phyloP scores from a whole-genome alignment of 495 filamentous ascomycete species.

The Thozetella sp. region DNA sequence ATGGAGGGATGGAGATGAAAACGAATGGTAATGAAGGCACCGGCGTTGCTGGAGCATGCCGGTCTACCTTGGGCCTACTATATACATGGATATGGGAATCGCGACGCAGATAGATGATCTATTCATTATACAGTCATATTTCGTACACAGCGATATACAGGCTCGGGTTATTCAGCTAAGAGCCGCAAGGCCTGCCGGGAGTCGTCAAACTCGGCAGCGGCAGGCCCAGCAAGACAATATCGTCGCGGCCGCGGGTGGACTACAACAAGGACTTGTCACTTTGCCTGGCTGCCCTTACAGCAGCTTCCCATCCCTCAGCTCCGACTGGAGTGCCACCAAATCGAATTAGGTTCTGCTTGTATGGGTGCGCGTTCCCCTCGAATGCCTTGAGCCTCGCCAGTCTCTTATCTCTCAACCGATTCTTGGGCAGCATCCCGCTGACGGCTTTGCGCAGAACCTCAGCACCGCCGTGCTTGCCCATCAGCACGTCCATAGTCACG shows the following conservation, averaged over 20 bases:
- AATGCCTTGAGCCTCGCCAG: slow-evolving; percentile 93
- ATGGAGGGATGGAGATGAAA: too few species aligned
- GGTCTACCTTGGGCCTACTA: not conserved
- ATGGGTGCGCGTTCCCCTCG: slow-evolving; percentile 88
- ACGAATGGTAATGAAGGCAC: too few species aligned
- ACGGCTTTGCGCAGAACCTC: slow-evolving; percentile 93
- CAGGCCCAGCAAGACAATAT: too few species aligned
- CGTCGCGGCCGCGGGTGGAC: too few species aligned
- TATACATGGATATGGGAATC: not conserved
- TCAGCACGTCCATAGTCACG: slow-evolving; percentile 93
- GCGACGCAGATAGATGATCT: not conserved
- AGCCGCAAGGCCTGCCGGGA: too few species aligned
- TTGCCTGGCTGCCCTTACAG: slow-evolving; percentile 38
- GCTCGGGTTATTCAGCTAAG: not conserved
- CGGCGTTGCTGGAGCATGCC: too few species aligned
- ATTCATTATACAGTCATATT: not conserved
- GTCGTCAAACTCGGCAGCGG: too few species aligned
- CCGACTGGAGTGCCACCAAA: slow-evolving; percentile 62
- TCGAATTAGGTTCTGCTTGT: slow-evolving; percentile 82
- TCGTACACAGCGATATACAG: slow-evolving; percentile 2
- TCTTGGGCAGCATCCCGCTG: slow-evolving; percentile 97
- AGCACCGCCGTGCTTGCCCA: slow-evolving; percentile 90
- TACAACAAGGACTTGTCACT: slow-evolving; percentile 41
- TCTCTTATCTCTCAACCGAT: slow-evolving; percentile 81
- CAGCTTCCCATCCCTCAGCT: slow-evolving; percentile 41